phyloP scores from a whole-genome alignment of 164 flowering plant species.

The Magnolia sinica region DNA sequence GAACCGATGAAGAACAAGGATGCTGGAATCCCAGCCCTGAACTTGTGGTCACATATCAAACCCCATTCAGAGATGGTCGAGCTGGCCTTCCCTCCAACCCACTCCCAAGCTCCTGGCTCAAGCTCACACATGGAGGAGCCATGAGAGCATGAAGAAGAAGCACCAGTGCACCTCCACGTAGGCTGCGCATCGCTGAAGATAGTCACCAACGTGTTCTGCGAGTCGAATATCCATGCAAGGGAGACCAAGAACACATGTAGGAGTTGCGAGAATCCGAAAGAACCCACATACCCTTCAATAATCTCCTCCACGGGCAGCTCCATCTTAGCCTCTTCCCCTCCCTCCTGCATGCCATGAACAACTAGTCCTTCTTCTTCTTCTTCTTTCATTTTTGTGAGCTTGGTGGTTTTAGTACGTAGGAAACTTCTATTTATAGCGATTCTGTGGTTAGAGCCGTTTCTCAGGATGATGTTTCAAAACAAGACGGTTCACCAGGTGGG shows the following conservation, averaged over 20 bases:
- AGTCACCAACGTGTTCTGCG: conserved; percentile 54
- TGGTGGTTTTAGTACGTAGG: no score
- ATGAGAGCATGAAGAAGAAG: conserved; percentile 7
- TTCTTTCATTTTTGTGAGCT: not conserved
- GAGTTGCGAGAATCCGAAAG: conserved; percentile 53
- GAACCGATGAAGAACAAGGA: conserved; percentile 62
- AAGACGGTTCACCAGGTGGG: no score
- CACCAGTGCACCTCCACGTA: conserved; percentile 39
- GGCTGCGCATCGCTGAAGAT: conserved; percentile 65
- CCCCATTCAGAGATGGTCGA: conserved; percentile 61
- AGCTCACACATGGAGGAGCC: conserved; percentile 33
- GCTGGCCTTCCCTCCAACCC: conserved; percentile 45
- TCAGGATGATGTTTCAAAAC: no score
- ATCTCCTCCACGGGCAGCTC: conserved; percentile 54
- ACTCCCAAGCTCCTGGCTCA: conserved; percentile 48
- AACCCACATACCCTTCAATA: conserved; percentile 50
- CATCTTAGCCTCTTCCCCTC: conserved; percentile 5
- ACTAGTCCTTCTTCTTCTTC: conserved; percentile 9
- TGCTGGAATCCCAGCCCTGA: conserved; percentile 52
- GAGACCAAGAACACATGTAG: conserved; percentile 57
- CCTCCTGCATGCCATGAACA: not conserved
- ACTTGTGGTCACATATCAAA: conserved; percentile 52
- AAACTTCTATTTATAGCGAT: no score
- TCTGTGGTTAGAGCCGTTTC: no score
- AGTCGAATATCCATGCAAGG: conserved; percentile 56